Conservation (phyloP, 2,329 filamentous ascomycete species). For the Hymenoscyphus infarciens region DNA sequence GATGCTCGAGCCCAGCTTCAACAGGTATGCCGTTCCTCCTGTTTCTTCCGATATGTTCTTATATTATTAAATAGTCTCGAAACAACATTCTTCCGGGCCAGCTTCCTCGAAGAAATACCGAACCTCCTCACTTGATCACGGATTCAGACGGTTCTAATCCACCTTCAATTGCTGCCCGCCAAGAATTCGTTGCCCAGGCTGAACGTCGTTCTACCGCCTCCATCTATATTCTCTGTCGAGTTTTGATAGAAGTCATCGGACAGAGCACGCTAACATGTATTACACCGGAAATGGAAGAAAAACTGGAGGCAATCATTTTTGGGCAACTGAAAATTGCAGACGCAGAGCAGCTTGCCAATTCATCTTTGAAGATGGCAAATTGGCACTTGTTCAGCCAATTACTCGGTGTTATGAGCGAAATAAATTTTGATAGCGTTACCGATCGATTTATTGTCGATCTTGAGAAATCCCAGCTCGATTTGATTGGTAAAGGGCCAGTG, state of each 20-base stretch:
- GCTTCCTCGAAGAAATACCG: conserved; percentile 69
- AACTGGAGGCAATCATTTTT: conserved; percentile 93
- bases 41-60: conserved; percentile 2
- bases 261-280: conserved; percentile 82
- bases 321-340: conserved; percentile 89
- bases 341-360: conserved; percentile 72
- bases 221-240: conserved; percentile 91
- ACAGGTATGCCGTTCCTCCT: conserved; percentile 37
- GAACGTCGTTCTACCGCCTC: conserved; percentile 91
- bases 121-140: conserved; percentile 45
- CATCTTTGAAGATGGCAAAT: conserved; percentile 83
- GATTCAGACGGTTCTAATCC: conserved; percentile 22
- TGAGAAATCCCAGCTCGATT: conserved; percentile 71
- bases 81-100: conserved; percentile 26
- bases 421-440: conserved; percentile 83
- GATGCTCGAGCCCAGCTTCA: conserved; percentile 59
- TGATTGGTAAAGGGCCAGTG: conserved; percentile 64
- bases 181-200: conserved; percentile 72
- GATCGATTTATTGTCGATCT: conserved; percentile 79
- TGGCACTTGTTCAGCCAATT: conserved; percentile 93
- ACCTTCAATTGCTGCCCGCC: conserved; percentile 43
- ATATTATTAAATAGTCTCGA: conserved; percentile 22
- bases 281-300: conserved; percentile 87
- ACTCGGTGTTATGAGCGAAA: conserved; percentile 91
- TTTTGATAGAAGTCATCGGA: conserved; percentile 88